Conservation (phyloP, 345 rosid species). For the Durio zibethinus region DNA sequence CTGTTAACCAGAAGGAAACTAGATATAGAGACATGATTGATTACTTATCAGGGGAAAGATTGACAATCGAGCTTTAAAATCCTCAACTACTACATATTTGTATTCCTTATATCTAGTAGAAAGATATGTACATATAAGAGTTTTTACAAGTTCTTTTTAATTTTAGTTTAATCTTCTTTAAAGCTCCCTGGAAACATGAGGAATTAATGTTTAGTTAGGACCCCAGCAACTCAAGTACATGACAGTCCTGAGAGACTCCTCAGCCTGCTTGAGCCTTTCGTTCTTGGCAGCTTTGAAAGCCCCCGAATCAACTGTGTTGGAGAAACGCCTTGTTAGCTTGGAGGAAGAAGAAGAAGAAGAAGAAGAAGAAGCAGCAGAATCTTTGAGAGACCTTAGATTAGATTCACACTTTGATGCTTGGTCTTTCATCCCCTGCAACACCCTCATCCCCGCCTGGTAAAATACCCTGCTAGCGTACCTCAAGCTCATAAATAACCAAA, state of each 20-base stretch:
- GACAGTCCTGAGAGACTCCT: conserved; percentile 69
- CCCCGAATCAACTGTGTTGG: conserved; percentile 39
- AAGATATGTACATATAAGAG: neutral
- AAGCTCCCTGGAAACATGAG: neutral
- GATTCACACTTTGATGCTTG: conserved; percentile 44
- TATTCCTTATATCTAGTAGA: neutral
- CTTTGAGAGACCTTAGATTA: conserved; percentile 38
- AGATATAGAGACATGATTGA: neutral
- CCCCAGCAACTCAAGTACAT: conserved; percentile 92
- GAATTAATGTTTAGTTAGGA: conserved; percentile 31
- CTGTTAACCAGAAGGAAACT: neutral
- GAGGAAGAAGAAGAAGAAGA: conserved; percentile 20
- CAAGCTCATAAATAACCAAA: conserved; percentile 24
- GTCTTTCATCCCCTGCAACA: conserved; percentile 46
- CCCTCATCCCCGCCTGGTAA: conserved; percentile 34
- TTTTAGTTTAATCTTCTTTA: neutral
- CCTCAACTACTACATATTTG: neutral
- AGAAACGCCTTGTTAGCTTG: conserved; percentile 44
- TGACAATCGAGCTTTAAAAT: neutral
- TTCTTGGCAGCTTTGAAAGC: conserved; percentile 29
- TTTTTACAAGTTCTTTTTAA: neutral
- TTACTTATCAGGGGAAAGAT: neutral
- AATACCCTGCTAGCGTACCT: conserved; percentile 34
- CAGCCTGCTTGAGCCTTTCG: conserved; percentile 49
- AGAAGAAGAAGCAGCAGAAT: conserved; percentile 35